Conservation (phyloP, 331 rosid species). For the Pyracantha coccinea region DNA sequence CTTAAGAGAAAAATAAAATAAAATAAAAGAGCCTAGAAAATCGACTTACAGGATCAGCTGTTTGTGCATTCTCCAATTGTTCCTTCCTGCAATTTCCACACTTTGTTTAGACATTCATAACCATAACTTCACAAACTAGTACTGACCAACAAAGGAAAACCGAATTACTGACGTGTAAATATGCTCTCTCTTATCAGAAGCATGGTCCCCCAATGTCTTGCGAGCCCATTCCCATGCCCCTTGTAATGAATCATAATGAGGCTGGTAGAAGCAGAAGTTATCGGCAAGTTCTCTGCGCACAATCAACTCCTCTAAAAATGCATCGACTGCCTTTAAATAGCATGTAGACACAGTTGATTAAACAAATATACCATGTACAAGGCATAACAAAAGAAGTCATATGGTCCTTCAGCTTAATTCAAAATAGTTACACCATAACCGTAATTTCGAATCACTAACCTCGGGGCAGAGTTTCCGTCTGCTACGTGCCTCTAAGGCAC, state of each 20-base stretch:
- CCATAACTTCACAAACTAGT: neutral
- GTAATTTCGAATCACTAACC: conserved; percentile 33
- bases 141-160: conserved; percentile 1
- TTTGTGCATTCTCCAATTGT: conserved; percentile 81
- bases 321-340: conserved; percentile 62
- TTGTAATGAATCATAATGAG: conserved; percentile 68
- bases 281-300: conserved; percentile 91
- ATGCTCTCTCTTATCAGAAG: conserved; percentile 68
- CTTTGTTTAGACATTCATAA: conserved; percentile 6
- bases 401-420: neutral
- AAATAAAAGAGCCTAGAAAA: neutral
- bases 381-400: neutral
- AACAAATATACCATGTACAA: neutral
- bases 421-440: neutral
- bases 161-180: conserved; percentile 53
- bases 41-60: conserved; percentile 74
- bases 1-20: neutral
- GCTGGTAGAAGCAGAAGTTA: conserved; percentile 86
- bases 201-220: conserved; percentile 74
- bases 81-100: conserved; percentile 54
- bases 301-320: conserved; percentile 82
- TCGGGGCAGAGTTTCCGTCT: conserved; percentile 41
- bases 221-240: conserved; percentile 99
- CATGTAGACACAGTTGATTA: conserved; percentile 11
- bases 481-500: conserved; percentile 80